Evolutionary conservation across 2,329 filamentous ascomycete genomes (phyloP), one percentile per base, ranked within the genome.

Genomic region (Clarireedia sp.): DNA sequence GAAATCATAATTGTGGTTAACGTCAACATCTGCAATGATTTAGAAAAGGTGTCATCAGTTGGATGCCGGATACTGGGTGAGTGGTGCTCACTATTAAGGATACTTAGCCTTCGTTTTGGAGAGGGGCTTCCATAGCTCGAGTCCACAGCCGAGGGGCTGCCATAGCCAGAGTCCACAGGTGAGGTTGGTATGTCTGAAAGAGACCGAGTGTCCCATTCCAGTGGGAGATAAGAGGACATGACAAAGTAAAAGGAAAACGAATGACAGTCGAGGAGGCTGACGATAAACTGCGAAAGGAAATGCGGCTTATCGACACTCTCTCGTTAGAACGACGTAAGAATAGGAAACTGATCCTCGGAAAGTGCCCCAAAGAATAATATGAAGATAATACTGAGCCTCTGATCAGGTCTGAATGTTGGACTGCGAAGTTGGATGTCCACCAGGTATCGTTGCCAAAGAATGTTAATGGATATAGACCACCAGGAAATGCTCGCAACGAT

Each of bases 291-390:
- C 61, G 51, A 63, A 58, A 33, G 23, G 60, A 63, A 59, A 26
- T 56, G 60, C 51, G 54, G 59, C 56, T 59, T 67, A 63, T 59
- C 57, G 40, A 55, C 59, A 62, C 62, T 64, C 61, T 60, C 62
- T 63, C 59, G 50, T 4, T 33, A 33, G 7, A 33, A 33, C 29
- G 12, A 12, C 29, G 29, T 33, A 9, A 33, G n/a, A 33, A 33
- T 33, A 33, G 29, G 12, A 33, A 4, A 33, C 5, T 33, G 29
- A 12, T 5, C 10, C 29, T 33, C 29, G 9, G 29, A 33, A 4
- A 33, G 2, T 10, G 29, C 10, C 3, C 29, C 3, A 38, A 21
- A 10, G 56, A 62, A 63, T 4, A 55, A 62, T 59, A 49, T 33
- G 48, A 45, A 54, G 17, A 53, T 56, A 41, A 43, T 55, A 55